Base-by-base conservation (phyloP, 2,329 filamentous ascomycete species). In the Exophiala sp. region DNA sequence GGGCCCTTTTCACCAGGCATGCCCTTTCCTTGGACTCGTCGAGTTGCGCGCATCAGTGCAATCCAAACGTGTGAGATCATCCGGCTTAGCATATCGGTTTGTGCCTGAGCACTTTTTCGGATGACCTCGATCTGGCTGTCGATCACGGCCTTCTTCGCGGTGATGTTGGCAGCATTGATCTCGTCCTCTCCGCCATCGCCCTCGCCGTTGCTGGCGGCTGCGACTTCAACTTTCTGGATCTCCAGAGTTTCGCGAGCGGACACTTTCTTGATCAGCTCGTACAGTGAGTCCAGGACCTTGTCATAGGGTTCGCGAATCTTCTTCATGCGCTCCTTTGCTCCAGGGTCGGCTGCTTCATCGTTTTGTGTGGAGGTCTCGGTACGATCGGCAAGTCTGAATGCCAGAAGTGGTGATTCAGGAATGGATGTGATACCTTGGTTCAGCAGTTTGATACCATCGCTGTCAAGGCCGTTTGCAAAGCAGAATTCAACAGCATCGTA, bases 31-130 rank as follows among this genome's bases (percentile, higher is more conserved):
- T 97, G 91, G 12, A 97, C 86, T 49, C 94, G 89, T 52, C 94
- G 88, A 83, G 96, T 96, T 3, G 92, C 88, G 47, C 94, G 86
- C 73, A 96, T 95, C 55, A 97, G 78, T 12, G 91, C 90, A 65
- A 97, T 95, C 94, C 94, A 99, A 3, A 91, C 86, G 65, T 90
- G 91, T 0, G 94, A 95, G 51, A 99, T 86, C 1, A 89, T 92
- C 63, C 87, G 86, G 39, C 88, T 92, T 18, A 97, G 79, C 12
- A 88, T 77, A 24, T 87, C 84, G 33, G 86, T 84, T 66, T 96
- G 89, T 4, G 81, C 80, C 6, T 83, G 81, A 65, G 88, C 87
- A 9, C 84, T 84, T 56, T 87, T 81, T 65, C 79, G 77, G 40
- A 84, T 76, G 5, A 77, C 76, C 50, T 82, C 76, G 40, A 85